phyloP scores from a whole-genome alignment of 208 protist genomes.

The Wallacemonas collosoma region DNA sequence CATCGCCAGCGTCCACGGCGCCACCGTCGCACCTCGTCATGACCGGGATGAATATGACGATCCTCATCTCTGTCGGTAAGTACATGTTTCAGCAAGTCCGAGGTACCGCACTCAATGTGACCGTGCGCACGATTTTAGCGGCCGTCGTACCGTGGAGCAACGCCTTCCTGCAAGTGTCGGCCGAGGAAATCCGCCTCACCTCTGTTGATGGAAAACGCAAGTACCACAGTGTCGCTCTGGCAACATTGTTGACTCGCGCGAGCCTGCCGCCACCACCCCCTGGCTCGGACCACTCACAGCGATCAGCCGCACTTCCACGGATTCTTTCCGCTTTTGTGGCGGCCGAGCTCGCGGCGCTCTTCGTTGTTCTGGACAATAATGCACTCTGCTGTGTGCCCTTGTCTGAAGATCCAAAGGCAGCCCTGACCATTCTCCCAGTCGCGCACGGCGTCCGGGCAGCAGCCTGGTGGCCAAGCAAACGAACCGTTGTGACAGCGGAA shows the following conservation, averaged over 20 bases:
- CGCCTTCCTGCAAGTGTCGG: conserved; percentile 79
- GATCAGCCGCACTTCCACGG: background rate
- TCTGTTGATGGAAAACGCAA: conserved; percentile 58
- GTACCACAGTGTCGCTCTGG: conserved; percentile 33
- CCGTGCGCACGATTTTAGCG: conserved; percentile 63
- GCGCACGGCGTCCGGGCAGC: background rate
- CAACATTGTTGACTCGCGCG: conserved; percentile 18
- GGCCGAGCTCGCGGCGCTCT: conserved; percentile 6
- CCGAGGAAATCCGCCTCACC: conserved; percentile 61
- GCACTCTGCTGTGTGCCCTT: background rate
- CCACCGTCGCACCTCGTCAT: conserved; percentile 62
- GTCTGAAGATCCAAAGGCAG: conserved; percentile 3
- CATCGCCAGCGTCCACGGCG: background rate
- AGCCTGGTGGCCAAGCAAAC: conserved; percentile 2
- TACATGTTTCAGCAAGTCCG: conserved; percentile 78
- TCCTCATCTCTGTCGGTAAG: conserved; percentile 69
- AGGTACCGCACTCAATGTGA: conserved; percentile 49
- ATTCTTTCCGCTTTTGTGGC: conserved; percentile 11
- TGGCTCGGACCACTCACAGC: background rate
- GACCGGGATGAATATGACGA: conserved; percentile 69
- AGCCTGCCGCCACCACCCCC: background rate
- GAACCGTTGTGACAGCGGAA: conserved; percentile 1
- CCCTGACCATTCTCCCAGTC: background rate
- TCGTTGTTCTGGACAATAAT: conserved; percentile 11
- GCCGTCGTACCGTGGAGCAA: conserved; percentile 39